A percentile compares a stretch with the other conserved stretches of the same genome.
Conservation (phyloP, 169 alveolate genomes). For the Plasmodium billcollinsi region DNA sequence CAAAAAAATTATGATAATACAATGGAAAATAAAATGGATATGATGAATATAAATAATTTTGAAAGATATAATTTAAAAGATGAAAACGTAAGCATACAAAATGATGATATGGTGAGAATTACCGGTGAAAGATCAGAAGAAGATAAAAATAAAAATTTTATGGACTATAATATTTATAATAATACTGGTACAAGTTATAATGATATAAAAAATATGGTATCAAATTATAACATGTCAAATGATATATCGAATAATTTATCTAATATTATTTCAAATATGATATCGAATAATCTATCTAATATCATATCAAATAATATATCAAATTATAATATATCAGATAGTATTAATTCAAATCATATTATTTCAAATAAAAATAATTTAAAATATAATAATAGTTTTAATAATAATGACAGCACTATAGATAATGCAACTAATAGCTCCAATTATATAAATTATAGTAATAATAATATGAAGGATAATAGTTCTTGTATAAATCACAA, state of each 20-base stretch:
- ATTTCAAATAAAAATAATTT: not conserved
- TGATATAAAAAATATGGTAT: not conserved
- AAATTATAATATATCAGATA: too few relatives aligned
- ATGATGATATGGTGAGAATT: not conserved
- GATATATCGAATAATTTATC: too few relatives aligned
- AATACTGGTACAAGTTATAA: not conserved
- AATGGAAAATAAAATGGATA: not conserved
- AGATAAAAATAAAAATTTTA: not conserved
- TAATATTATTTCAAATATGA: too few relatives aligned
- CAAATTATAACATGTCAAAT: too few relatives aligned
- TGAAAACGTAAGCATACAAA: not conserved
- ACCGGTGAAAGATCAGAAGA: slow-evolving; percentile 12
- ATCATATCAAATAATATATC: too few relatives aligned
- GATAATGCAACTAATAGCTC: not conserved
- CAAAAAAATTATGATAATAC: slow-evolving; percentile 4
- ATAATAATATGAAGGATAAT: not conserved
- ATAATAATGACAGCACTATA: slow-evolving; percentile 9
- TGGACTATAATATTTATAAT: not conserved
- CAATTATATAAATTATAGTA: not conserved
- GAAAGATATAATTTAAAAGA: slow-evolving; percentile 18
- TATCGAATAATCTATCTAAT: too few relatives aligned
- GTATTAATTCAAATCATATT: too few relatives aligned
- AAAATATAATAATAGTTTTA: not conserved
- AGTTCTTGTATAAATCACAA: not conserved
- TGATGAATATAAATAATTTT: not conserved